Evolutionary conservation across 768 basidiomycete species (phyloP).

Genomic region (Lentinula guzmanii): DNA sequence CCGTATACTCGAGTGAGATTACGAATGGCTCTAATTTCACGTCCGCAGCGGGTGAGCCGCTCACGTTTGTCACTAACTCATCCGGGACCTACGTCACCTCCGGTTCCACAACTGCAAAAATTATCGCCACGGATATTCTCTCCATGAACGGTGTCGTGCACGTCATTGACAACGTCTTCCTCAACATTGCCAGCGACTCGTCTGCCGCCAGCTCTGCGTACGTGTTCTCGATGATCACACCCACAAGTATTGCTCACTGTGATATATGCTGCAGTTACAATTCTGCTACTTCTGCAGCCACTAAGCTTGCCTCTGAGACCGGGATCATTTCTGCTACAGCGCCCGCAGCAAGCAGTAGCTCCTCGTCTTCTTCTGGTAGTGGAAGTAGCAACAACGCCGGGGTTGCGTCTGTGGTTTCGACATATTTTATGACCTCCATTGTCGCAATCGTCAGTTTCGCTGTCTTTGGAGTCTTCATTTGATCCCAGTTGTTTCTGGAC

Average conservation of each 20-base stretch:
- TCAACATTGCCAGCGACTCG: constrained; percentile 35
- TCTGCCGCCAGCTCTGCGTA: constrained; percentile 49
- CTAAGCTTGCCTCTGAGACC: not conserved
- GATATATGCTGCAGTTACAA: not conserved
- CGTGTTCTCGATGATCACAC: constrained; percentile 15
- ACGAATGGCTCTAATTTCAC: constrained; percentile 27
- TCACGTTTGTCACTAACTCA: constrained; percentile 46
- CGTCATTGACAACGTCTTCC: constrained; percentile 47
- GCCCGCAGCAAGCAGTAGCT: not conserved
- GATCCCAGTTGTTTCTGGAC: too few relatives aligned
- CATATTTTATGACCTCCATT: not conserved
- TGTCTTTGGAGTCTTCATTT: not conserved
- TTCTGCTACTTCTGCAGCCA: constrained; percentile 3
- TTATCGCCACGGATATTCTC: constrained; percentile 56
- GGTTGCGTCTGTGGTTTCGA: not conserved
- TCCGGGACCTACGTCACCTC: constrained; percentile 52
- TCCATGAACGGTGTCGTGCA: constrained; percentile 67
- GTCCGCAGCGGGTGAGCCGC: constrained; percentile 52
- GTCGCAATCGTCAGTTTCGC: not conserved
- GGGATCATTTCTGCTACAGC: not conserved
- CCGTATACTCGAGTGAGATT: constrained; percentile 54
- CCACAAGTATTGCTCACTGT: not conserved
- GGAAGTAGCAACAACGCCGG: not conserved
- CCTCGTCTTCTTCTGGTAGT: not conserved
- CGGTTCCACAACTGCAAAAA: constrained; percentile 34